Conservation (phyloP, 805 yeast species). For the Martiniozyma abietophila region DNA sequence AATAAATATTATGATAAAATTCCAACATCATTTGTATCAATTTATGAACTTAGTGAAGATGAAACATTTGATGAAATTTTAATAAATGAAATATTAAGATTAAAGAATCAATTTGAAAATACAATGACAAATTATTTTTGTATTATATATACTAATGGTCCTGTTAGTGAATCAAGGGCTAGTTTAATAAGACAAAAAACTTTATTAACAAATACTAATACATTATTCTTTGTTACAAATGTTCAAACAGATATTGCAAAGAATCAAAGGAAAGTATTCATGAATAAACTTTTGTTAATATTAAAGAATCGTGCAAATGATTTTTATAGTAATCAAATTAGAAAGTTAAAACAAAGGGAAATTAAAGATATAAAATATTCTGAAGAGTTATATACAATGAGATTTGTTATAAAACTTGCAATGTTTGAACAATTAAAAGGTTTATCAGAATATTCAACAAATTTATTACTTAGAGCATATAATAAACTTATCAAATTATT, state of each 20-base stretch:
- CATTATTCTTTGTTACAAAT: slow-evolving; percentile 6
- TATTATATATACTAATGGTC: slow-evolving; percentile 7
- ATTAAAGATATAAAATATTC: slow-evolving; percentile 19
- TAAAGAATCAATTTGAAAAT: slow-evolving; percentile 25
- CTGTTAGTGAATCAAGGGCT: slow-evolving; percentile 3
- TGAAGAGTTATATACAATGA: slow-evolving; percentile 33
- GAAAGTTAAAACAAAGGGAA: slow-evolving; percentile 31
- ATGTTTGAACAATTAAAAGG: slow-evolving; percentile 39
- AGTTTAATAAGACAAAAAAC: slow-evolving; percentile 1
- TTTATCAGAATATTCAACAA: slow-evolving; percentile 39
- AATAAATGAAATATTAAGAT: slow-evolving; percentile 26
- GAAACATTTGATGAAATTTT: slow-evolving; percentile 22
- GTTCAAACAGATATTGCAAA: slow-evolving; percentile 5
- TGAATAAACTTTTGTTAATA: slow-evolving; percentile 29
- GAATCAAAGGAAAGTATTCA: slow-evolving; percentile 18
- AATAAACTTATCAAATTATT: slow-evolving; percentile 37
- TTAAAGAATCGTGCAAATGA: slow-evolving; percentile 34
- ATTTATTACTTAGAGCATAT: slow-evolving; percentile 43
- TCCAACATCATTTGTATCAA: slow-evolving; percentile 41
- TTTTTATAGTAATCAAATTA: slow-evolving; percentile 34
- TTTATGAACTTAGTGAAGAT: slow-evolving; percentile 29
- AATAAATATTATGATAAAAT: slow-evolving; percentile 36
- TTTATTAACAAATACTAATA: slow-evolving; percentile 3
- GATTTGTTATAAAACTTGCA: slow-evolving; percentile 45
- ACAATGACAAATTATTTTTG: slow-evolving; percentile 9